Percentiles rank a stretch among this genome's conserved stretches.
These are phyloP conservation scores for Wickerhamiella sergipiensis DNA, from an alignment of 805 yeast species.

Conservation along the genomic window DNA sequence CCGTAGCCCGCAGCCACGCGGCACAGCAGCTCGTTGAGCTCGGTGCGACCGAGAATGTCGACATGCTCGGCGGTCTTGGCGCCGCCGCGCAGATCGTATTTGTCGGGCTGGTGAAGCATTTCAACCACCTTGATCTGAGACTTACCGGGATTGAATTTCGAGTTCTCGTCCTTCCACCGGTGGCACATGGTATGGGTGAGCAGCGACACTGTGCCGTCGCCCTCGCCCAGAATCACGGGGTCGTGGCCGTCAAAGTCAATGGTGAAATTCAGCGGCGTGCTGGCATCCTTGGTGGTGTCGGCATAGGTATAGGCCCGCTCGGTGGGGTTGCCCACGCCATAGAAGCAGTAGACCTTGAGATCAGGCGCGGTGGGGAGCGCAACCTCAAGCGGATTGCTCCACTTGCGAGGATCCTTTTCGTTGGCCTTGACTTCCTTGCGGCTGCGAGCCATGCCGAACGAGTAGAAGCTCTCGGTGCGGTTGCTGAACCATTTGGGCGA, in stretches of 20 bases:
- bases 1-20: constrained; percentile 76
- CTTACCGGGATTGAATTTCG: constrained; percentile 66
- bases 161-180: constrained; percentile 58
- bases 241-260: constrained; percentile 49
- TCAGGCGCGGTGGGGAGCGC: constrained; percentile 89
- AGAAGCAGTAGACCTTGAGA: constrained; percentile 75
- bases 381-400: constrained; percentile 93
- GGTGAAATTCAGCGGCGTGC: constrained; percentile 47
- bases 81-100: constrained; percentile 92
- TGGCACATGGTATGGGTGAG: constrained; percentile 85
- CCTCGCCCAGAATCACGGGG: constrained; percentile 78
- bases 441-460: constrained; percentile 60
- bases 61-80: constrained; percentile 97
- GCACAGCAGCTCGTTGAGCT: constrained; percentile 71
- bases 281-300: constrained; percentile 43
- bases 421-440: constrained; percentile 46
- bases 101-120: constrained; percentile 83
- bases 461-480: constrained; percentile 56
- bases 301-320: constrained; percentile 84
- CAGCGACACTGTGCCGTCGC: constrained; percentile 90
- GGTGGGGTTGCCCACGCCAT: constrained; percentile 95
- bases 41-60: constrained; percentile 88
- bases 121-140: constrained; percentile 69
- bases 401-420: constrained; percentile 58
- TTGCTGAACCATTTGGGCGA: constrained; percentile 68